These are phyloP conservation scores for Torulaspora indica DNA, from an alignment of 805 yeast genomes.

Conservation along the genomic window DNA sequence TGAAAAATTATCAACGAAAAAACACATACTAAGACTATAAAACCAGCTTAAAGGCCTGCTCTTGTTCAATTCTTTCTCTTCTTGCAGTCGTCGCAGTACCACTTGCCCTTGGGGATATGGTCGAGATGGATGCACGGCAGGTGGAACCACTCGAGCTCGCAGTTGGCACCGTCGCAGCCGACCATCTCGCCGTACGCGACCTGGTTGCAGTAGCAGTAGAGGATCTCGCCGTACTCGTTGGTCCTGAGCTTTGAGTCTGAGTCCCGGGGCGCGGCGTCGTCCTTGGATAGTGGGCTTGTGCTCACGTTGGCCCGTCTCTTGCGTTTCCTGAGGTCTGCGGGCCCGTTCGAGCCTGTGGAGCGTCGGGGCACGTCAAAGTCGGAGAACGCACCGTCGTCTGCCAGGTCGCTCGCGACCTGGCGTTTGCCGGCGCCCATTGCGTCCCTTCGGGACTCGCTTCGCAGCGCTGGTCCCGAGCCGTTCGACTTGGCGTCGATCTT, in stretches of 20 bases:
- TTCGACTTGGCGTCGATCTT: constrained; percentile 26
- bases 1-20: constrained; percentile 1
- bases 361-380: constrained; percentile 17
- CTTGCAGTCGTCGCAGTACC: constrained; percentile 71
- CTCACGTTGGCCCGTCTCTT: constrained; percentile 14
- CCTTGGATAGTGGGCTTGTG: constrained; percentile 10
- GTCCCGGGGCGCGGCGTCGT: constrained; percentile 8
- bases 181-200: constrained; percentile 99
- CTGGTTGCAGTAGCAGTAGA: constrained; percentile 94
- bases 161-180: constrained; percentile 93
- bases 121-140: constrained; percentile 85
- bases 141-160: constrained; percentile 94
- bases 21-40: background rate
- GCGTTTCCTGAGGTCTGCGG: constrained; percentile 26
- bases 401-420: constrained; percentile 13
- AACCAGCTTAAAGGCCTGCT: background rate
- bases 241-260: constrained; percentile 17
- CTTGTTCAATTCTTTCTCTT: constrained; percentile 7
- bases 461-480: constrained; percentile 49
- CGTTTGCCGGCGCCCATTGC: constrained; percentile 78
- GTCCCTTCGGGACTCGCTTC: constrained; percentile 84
- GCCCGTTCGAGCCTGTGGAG: constrained; percentile 14
- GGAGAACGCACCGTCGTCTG: constrained; percentile 2
- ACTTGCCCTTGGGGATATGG: constrained; percentile 79
- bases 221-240: constrained; percentile 57